Base-by-base conservation (phyloP, 495 filamentous ascomycete species). In the Staphylotrichum longicolle region DNA sequence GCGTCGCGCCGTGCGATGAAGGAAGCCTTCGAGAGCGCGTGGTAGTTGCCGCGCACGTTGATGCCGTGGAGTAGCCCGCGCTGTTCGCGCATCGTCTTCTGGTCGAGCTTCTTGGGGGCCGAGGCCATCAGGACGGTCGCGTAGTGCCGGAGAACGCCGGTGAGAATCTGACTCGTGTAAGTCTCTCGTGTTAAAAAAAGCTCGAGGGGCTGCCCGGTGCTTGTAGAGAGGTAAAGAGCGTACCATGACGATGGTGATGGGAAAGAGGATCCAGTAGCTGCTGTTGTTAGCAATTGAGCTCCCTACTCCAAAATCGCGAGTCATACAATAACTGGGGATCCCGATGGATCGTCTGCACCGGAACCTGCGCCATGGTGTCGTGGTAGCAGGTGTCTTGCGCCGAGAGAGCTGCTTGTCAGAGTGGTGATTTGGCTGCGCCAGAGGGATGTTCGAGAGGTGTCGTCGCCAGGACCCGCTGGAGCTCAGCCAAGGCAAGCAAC, bases 221-320 rank as follows among this genome's bases (percentile, higher is more conserved):
- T 40, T 7, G 39, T 15, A 34, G 7, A 48, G 34, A 37, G n/a
- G 14, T 46, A 14, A 27, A 9, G 48, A 9, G 32, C 75, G 51
- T 84, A 95, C 91, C 95, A 98, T 98, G 70, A 98, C 94, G 66
- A 94, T 81, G 15, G 93, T 93, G 73, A 98, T 98, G 32, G 94
- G 94, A 66, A 98, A 88, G 41, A 98, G 79, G 75, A 98, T 98
- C 94, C 94, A 98, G 79, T 96, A 96, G 77, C 93, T 97, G 58
- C 57, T 12, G 12, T 46, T 32, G 59, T 54, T 49, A 60, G 55
- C 53, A 34, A 57, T 62, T 48, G 51, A 32, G 15, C 12, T 20
- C 12, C 3, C 7, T 39, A 9, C 30, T 8, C 27, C 14, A 34
- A 12, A 20, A 39, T 15, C 10, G 11, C 34, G 50, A n/a, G 27